phyloP scores from a whole-genome alignment of 1,139 yeast species.

The Kurtzmaniella natalensis region DNA sequence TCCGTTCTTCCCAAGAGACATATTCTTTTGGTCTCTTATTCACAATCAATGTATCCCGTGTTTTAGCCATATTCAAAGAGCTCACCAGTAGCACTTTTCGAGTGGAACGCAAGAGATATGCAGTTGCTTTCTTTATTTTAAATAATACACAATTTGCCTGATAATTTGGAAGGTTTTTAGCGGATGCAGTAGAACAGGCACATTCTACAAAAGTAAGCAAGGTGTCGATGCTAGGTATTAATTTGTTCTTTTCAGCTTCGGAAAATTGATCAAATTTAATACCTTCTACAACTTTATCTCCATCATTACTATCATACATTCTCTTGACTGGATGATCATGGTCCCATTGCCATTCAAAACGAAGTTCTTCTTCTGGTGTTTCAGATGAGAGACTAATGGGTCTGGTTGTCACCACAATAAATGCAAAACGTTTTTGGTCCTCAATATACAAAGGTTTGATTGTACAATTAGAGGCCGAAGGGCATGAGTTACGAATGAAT shows the following conservation, averaged over 20 bases:
- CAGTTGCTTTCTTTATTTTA: conserved; percentile 59
- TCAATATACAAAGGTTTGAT: conserved; percentile 51
- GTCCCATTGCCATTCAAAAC: conserved; percentile 91
- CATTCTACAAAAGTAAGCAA: conserved; percentile 53
- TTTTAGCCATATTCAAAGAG: conserved; percentile 31
- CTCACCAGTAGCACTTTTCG: conserved; percentile 47
- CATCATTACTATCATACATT: conserved; percentile 27
- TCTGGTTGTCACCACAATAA: conserved; percentile 55
- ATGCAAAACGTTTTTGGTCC: conserved; percentile 42
- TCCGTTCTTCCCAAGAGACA: conserved; percentile 38
- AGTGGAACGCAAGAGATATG: conserved; percentile 53
- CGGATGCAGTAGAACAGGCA: conserved; percentile 62
- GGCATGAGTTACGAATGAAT: conserved; percentile 73
- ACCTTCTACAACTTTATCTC: conserved; percentile 19
- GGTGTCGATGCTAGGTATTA: conserved; percentile 59
- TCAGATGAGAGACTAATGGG: conserved; percentile 40
- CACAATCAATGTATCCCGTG: conserved; percentile 38
- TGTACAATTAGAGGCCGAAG: conserved; percentile 60
- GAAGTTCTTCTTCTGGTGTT: conserved; percentile 57
- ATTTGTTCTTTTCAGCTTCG: conserved; percentile 46
- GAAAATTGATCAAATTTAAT: conserved; percentile 45
- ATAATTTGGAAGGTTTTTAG: conserved; percentile 13
- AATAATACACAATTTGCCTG: conserved; percentile 49
- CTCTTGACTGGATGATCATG: conserved; percentile 64
- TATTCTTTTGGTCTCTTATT: conserved; percentile 29